Conservation (phyloP, 2,329 filamentous ascomycete species). For the Alternaria atra region DNA sequence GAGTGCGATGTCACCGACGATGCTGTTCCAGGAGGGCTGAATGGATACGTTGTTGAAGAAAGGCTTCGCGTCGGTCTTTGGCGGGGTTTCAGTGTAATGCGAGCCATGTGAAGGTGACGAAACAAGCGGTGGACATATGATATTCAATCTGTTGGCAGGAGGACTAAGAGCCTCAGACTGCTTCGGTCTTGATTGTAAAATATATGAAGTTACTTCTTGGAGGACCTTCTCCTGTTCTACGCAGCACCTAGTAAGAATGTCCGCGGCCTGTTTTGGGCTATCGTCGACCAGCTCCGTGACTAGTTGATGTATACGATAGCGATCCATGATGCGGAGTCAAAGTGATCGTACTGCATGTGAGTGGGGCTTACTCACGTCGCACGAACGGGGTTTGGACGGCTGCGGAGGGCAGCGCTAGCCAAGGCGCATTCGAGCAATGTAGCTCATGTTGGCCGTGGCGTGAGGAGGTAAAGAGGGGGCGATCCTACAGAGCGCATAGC, state of each 20-base stretch:
- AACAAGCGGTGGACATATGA: not conserved
- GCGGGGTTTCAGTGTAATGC: not conserved
- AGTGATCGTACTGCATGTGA: not conserved
- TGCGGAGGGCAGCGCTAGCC: not conserved
- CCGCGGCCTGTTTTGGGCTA: not conserved
- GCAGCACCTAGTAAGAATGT: not conserved
- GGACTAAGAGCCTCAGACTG: not conserved
- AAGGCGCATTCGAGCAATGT: not conserved
- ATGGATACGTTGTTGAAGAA: not conserved
- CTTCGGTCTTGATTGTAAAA: not conserved
- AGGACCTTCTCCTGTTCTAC: not conserved
- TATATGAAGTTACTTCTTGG: not conserved
- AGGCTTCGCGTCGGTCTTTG: not conserved
- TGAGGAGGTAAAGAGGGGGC: not conserved
- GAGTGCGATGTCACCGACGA: conserved; percentile 4
- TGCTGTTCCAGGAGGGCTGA: not conserved
- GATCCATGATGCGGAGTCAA: not conserved
- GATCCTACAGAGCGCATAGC: not conserved
- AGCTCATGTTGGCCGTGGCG: not conserved
- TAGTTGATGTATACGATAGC: not conserved
- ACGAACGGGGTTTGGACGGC: not conserved
- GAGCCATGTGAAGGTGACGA: not conserved
- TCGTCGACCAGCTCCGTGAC: not conserved
- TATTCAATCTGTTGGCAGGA: not conserved
- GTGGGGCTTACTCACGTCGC: conserved; percentile 1